phyloP scores from a whole-genome alignment of 257 asterid genomes.

The Striga asiatica region DNA sequence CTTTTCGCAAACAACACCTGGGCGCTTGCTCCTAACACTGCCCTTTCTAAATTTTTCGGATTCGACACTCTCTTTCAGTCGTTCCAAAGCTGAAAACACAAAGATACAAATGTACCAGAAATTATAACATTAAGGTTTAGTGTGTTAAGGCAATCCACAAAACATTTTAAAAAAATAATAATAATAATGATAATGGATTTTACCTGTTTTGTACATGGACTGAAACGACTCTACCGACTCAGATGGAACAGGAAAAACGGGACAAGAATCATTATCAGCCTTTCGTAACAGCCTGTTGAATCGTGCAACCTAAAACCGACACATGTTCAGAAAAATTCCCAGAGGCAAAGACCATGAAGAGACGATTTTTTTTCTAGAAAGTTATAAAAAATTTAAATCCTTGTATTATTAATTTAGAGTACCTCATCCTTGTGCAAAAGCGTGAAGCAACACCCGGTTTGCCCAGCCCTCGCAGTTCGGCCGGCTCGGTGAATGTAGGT shows the following conservation, averaged over 20 bases:
- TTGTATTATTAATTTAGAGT: constrained; percentile 12
- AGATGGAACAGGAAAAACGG: constrained; percentile 38
- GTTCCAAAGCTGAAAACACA: constrained; percentile 53
- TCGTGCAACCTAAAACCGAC: constrained; percentile 30
- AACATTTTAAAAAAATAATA: neutral
- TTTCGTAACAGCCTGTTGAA: constrained; percentile 58
- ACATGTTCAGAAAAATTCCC: constrained; percentile 3
- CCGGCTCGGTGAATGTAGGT: constrained; percentile 89
- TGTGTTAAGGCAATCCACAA: too few species aligned
- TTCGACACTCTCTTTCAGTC: constrained; percentile 50
- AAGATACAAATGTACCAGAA: constrained; percentile 6
- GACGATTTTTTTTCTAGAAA: too few species aligned
- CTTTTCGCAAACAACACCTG: constrained; percentile 16
- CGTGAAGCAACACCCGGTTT: constrained; percentile 70
- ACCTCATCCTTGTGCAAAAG: constrained; percentile 68
- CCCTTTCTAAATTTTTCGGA: constrained; percentile 38
- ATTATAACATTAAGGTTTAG: neutral
- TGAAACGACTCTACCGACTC: constrained; percentile 50
- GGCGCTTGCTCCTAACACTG: constrained; percentile 20
- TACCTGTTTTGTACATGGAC: constrained; percentile 46
- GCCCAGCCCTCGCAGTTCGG: constrained; percentile 88
- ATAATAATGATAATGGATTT: neutral
- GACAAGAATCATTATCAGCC: constrained; percentile 58
- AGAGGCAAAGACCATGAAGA: too few species aligned
- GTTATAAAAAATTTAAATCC: too few species aligned